Evolutionary conservation across 345 rosid species (phyloP).

Genomic region (Kernera saxatilis): DNA sequence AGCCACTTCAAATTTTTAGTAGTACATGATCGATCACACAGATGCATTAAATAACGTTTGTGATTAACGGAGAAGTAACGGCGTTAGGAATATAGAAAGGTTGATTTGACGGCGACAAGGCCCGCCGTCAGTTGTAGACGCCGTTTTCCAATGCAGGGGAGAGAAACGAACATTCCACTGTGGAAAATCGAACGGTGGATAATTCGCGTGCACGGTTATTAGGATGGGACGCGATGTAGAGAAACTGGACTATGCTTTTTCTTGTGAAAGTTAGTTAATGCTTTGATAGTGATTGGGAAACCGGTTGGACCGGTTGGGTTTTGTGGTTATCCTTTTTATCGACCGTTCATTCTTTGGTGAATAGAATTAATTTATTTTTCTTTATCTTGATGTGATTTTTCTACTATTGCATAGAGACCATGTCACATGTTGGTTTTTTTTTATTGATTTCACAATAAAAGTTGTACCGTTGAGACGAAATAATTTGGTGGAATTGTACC

Average conservation of each 20-base stretch:
- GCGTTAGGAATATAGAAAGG: constrained; percentile 34
- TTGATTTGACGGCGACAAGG: constrained; percentile 21
- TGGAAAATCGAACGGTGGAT: constrained; percentile 8
- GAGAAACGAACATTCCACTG: neutral
- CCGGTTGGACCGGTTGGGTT: constrained; percentile 28
- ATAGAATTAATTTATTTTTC: neutral
- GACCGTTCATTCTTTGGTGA: neutral
- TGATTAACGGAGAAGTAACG: constrained; percentile 64
- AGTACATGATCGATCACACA: neutral
- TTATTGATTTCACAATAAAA: neutral
- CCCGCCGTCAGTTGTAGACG: constrained; percentile 21
- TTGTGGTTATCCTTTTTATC: neutral
- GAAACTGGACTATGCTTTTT: constrained; percentile 22
- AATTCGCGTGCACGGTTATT: neutral
- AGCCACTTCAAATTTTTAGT: neutral
- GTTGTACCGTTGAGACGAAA: neutral
- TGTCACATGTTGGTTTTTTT: constrained; percentile 19
- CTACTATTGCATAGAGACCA: constrained; percentile 16
- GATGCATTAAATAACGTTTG: neutral
- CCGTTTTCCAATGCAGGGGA: constrained; percentile 18
- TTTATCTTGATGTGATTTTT: neutral
- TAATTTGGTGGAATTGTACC: constrained; percentile 1
- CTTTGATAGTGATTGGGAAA: constrained; percentile 27
- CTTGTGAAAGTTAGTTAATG: constrained; percentile 32
- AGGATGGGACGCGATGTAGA: constrained; percentile 2